Evolutionary conservation across 192 early-diverging fungal genomes (phyloP).

Genomic region (Dissophora globulifera): DNA sequence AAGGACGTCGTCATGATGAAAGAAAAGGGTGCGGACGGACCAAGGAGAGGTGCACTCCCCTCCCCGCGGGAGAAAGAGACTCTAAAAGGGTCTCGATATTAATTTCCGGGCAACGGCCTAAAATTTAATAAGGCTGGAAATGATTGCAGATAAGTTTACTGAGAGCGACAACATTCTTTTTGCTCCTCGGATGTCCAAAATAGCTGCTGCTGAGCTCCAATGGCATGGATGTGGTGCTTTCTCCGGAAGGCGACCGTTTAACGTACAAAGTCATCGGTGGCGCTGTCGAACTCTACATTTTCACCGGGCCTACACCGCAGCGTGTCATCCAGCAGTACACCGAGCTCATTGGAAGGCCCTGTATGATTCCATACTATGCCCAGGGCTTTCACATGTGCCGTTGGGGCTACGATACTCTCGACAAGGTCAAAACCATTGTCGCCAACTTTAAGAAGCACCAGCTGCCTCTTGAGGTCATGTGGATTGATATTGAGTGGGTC

Average conservation of each 20-base stretch:
- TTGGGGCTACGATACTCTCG: constrained; percentile 67
- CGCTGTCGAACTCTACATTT: constrained; percentile 69
- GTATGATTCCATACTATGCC: constrained; percentile 64
- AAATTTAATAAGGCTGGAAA: too few species aligned
- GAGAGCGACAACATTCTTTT: background rate
- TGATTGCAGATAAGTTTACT: too few species aligned
- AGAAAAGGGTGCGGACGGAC: too few species aligned
- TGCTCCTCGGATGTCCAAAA: too few species aligned
- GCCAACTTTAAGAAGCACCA: constrained; percentile 59
- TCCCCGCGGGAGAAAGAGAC: too few species aligned
- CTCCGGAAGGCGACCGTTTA: constrained; percentile 38
- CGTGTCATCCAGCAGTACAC: constrained; percentile 63
- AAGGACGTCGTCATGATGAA: too few species aligned
- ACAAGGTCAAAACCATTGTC: constrained; percentile 65
- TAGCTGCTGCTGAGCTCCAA: constrained; percentile 66
- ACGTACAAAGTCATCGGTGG: constrained; percentile 74
- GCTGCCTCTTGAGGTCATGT: constrained; percentile 68
- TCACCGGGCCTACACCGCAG: constrained; percentile 61
- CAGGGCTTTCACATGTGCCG: constrained; percentile 70
- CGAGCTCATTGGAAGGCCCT: constrained; percentile 68
- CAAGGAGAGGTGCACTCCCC: too few species aligned
- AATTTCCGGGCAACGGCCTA: too few species aligned
- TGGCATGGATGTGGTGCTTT: constrained; percentile 68
- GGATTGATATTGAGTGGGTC: constrained; percentile 72
- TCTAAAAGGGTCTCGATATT: too few species aligned